A percentile compares a stretch with the other conserved stretches of the same genome.
Conservation (phyloP, 2,329 filamentous ascomycete genomes). For the Monilinia fructigena region DNA sequence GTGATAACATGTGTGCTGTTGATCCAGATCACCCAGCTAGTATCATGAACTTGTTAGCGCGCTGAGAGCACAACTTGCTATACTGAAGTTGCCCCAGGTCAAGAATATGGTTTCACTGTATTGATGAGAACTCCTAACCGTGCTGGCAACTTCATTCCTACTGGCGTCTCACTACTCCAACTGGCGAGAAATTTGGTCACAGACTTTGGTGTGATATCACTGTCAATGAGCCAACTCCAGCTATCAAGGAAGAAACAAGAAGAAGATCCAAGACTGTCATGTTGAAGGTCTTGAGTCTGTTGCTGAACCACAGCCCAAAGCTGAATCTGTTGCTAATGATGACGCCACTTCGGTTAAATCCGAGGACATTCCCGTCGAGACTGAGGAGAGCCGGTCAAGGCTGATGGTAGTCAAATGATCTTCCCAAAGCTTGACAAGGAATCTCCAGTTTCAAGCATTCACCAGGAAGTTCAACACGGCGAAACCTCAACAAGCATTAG, state of each 20-base stretch:
- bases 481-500: constrained; percentile 47
- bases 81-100: constrained; percentile 66
- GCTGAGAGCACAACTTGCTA: constrained; percentile 79
- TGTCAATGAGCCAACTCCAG: constrained; percentile 50
- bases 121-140: constrained; percentile 77
- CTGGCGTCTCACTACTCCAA: constrained; percentile 85
- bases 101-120: constrained; percentile 79
- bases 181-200: constrained; percentile 83
- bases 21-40: constrained; percentile 78
- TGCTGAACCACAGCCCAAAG: too few relatives aligned
- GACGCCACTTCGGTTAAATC: constrained; percentile 22
- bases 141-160: constrained; percentile 85
- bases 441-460: constrained; percentile 77
- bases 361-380: constrained; percentile 26
- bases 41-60: constrained; percentile 74
- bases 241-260: constrained; percentile 41
- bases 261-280: constrained; percentile 18
- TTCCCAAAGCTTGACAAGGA: constrained; percentile 97
- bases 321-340: not conserved
- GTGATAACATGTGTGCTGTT: constrained; percentile 93
- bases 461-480: constrained; percentile 52
- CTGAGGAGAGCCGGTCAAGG: constrained; percentile 16
- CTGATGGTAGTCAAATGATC: constrained; percentile 72
- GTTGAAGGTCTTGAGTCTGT: too few relatives aligned
- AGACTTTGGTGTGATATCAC: constrained; percentile 92